Conservation (phyloP, 2,329 filamentous ascomycete genomes). For the Penicillium italicum region DNA sequence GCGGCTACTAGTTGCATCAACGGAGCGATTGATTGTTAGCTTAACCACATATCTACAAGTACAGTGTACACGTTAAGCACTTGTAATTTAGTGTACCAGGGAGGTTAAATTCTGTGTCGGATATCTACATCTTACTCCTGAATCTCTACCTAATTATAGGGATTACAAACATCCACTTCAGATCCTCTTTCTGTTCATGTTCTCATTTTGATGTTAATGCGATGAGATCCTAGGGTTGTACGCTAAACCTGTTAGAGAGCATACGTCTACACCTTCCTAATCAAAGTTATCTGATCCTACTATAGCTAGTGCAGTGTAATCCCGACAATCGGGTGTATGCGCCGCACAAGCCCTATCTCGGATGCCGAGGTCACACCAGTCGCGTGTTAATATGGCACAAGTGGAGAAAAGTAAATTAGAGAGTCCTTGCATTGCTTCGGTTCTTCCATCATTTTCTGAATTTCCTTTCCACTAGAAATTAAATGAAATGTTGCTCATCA, state of each 20-base stretch:
- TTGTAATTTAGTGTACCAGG: background rate
- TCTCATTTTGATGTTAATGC: background rate
- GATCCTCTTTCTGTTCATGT: background rate
- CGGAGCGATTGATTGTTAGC: background rate
- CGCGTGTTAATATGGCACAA: constrained; percentile 1
- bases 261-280: background rate
- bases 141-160: background rate
- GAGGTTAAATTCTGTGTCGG: background rate
- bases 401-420: background rate
- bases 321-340: constrained; percentile 3
- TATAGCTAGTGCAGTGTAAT: constrained; percentile 1
- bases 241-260: too few species aligned
- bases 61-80: background rate
- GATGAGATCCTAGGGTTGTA: background rate
- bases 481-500: too few species aligned
- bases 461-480: background rate
- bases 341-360: background rate
- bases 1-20: background rate
- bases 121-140: background rate
- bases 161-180: too few species aligned
- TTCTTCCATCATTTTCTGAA: background rate
- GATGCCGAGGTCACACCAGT: constrained; percentile 6
- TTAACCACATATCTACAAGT: background rate
- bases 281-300: constrained; percentile 3
- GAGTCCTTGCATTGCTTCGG: background rate